Evolutionary conservation across 306 rosid species (phyloP), one percentile per base, ranked within the genome.

Genomic region (Cucurbita pepo): DNA sequence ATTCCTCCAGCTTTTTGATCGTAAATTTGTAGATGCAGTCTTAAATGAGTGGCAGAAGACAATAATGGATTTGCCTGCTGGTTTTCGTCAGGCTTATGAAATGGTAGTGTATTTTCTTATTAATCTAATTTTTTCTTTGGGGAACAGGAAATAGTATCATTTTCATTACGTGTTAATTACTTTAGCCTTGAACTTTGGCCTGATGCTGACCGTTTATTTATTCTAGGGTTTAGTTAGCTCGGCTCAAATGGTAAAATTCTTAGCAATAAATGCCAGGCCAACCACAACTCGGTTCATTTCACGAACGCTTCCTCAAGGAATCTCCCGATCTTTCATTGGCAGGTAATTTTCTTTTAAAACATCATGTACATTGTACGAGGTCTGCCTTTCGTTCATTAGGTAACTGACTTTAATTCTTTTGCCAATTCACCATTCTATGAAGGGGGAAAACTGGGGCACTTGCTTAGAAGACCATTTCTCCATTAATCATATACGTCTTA

Each of bases 41-140:
- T 83, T 91, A 85, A 88, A 85, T 62, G 97, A 94, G 85, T 94
- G 99, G 99, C 96, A 91, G 76, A 88, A 43, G 86, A 91, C 97
- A 69, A 79, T 94, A 83, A 84, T 94, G 95, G 97, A 94, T 78
- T 89, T 94, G 78, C 99, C 99, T 72, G 99, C 97, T 64, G 99
- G 99, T 72, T 82, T 94, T 63, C 96, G 99, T 21, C 97, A 94
- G 84, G 97, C 99, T 63, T 91, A 89, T 83, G 99, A 95, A 85
- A 87, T 95, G 99, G 97, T 91, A 63, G 70, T 19, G 66, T 77
- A 56, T 30, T 76, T 76, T 77, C 43, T 25, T 56, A 16, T 44
- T 44, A 44, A 11, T 22, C 3, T 45, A 18, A 54, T 53, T 37
- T 47, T 58, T 73, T 83, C 78, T 79, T 74, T 66, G 34, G 4